phyloP scores from a whole-genome alignment of 2,329 filamentous ascomycete species.

The Clonostachys solani region DNA sequence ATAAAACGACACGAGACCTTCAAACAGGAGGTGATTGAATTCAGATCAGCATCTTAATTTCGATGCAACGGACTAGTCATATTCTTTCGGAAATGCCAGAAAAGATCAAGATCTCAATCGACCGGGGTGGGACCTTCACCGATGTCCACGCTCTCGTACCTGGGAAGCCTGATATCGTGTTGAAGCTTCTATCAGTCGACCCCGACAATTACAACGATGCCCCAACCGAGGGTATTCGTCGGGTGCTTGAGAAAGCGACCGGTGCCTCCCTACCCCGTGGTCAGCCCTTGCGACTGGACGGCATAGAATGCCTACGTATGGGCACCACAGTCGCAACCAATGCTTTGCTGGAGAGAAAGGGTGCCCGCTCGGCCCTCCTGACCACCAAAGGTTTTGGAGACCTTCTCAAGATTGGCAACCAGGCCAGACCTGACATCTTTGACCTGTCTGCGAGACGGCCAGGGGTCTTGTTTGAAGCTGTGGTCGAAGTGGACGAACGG shows the following conservation, averaged over 20 bases:
- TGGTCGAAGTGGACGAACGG: slow-evolving; percentile 68
- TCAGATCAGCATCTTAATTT: no score
- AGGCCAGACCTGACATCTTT: slow-evolving; percentile 68
- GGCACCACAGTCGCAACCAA: slow-evolving; percentile 75
- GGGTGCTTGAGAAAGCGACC: slow-evolving; percentile 58
- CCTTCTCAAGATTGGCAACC: slow-evolving; percentile 69
- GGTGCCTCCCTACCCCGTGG: slow-evolving; percentile 42
- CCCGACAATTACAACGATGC: slow-evolving; percentile 68
- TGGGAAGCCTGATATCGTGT: slow-evolving; percentile 64
- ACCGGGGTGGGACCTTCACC: slow-evolving; percentile 72
- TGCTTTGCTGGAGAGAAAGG: slow-evolving; percentile 69
- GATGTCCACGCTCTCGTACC: slow-evolving; percentile 63
- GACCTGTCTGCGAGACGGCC: slow-evolving; percentile 65
- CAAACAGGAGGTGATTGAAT: no score
- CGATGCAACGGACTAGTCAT: no score
- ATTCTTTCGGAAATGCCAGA: slow-evolving; percentile 1
- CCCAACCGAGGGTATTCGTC: slow-evolving; percentile 65
- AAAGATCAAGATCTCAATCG: slow-evolving; percentile 19
- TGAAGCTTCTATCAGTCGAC: slow-evolving; percentile 73
- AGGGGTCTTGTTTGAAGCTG: slow-evolving; percentile 61
- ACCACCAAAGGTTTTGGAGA: slow-evolving; percentile 67
- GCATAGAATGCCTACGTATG: slow-evolving; percentile 67
- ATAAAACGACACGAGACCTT: no score
- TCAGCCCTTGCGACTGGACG: slow-evolving; percentile 23
- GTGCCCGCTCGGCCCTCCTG: slow-evolving; percentile 65